A percentile compares a stretch with the other conserved stretches of the same genome.
Conservation (phyloP, 768 basidiomycete genomes). For the Suillus hirtellus region DNA sequence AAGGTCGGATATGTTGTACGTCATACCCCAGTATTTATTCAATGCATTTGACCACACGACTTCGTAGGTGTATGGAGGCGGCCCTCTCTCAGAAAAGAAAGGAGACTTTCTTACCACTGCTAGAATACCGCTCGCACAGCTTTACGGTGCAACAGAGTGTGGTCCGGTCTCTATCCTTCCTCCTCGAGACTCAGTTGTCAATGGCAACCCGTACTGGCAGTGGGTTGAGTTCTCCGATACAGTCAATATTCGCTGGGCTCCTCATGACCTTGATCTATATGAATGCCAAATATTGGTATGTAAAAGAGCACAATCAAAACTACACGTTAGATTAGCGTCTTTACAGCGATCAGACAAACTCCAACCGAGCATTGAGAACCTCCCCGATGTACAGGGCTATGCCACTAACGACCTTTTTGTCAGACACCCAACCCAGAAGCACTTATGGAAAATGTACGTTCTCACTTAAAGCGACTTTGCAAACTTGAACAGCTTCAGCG, state of each 20-base stretch:
- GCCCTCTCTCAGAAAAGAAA: slow-evolving; percentile 31
- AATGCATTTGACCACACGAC: background rate
- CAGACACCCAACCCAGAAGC: slow-evolving; percentile 40
- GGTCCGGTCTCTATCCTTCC: slow-evolving; percentile 23
- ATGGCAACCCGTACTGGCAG: slow-evolving; percentile 11
- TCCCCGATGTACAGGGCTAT: slow-evolving; percentile 37
- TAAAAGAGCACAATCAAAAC: background rate
- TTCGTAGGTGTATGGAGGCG: slow-evolving; percentile 34
- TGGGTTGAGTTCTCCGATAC: slow-evolving; percentile 12
- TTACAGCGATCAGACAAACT: slow-evolving; percentile 3
- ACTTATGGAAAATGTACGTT: slow-evolving; percentile 42
- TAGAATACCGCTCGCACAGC: slow-evolving; percentile 31
- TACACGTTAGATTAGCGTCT: background rate
- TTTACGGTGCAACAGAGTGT: slow-evolving; percentile 41
- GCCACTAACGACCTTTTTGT: slow-evolving; percentile 43
- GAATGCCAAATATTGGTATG: slow-evolving; percentile 36
- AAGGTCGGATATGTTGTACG: slow-evolving; percentile 10
- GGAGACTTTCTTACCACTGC: slow-evolving; percentile 31
- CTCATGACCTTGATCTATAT: slow-evolving; percentile 36
- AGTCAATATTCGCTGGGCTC: slow-evolving; percentile 15
- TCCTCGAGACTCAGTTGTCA: slow-evolving; percentile 27
- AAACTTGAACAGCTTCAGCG: slow-evolving; percentile 19
- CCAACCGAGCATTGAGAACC: slow-evolving; percentile 25
- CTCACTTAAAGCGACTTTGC: background rate
- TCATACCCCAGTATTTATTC: background rate